phyloP scores from a whole-genome alignment of 2,329 filamentous ascomycete species.

The Diaporthe aspalathi region DNA sequence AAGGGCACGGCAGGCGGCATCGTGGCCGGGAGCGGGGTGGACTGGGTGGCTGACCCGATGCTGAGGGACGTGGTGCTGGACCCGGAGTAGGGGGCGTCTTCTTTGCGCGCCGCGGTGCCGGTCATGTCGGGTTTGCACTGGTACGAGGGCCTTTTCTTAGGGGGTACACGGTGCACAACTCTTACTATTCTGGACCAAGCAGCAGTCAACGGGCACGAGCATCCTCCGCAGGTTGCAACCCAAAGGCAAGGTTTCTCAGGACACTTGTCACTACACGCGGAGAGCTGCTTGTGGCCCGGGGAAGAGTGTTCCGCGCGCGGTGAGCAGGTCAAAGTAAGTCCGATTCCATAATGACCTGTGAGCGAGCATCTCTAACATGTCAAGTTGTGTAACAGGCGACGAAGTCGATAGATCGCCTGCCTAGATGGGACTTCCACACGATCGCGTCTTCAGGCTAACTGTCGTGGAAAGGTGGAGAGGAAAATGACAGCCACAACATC shows the following conservation, averaged over 20 bases:
- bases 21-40: constrained; percentile 82
- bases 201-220: not conserved
- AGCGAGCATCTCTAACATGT: not conserved
- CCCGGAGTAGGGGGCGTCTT: constrained; percentile 57
- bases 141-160: not conserved
- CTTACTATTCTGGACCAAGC: not conserved
- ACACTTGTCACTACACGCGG: not conserved
- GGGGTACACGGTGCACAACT: not conserved
- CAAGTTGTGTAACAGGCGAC: not conserved
- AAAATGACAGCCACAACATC: not conserved
- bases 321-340: not conserved
- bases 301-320: not conserved
- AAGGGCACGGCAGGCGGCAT: constrained; percentile 84
- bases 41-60: constrained; percentile 79
- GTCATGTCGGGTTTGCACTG: not conserved
- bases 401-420: not conserved
- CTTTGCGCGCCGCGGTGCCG: not conserved
- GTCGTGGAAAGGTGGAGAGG: not conserved
- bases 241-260: not conserved
- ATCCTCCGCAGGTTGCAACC: not conserved
- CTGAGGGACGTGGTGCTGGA: constrained; percentile 80
- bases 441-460: not conserved
- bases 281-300: not conserved
- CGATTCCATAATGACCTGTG: not conserved
- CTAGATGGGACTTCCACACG: not conserved